A percentile compares a stretch with the other conserved stretches of the same genome.
These are phyloP conservation scores for Laburnicola sp. DNA, from an alignment of 2,329 filamentous ascomycete genomes.

Conservation along the genomic window DNA sequence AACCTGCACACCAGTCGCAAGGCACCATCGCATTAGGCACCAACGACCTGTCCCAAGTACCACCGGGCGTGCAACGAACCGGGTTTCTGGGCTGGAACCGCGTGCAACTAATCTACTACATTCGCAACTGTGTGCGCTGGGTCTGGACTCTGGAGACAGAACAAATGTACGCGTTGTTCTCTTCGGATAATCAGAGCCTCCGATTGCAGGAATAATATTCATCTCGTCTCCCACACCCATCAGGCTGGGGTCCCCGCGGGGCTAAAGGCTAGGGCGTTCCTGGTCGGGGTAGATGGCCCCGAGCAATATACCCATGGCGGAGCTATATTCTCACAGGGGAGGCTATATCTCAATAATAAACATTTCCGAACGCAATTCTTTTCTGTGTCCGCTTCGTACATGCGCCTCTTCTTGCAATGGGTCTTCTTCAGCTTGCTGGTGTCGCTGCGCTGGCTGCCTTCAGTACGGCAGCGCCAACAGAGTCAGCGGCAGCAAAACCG, in stretches of 20 bases:
- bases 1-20: no score
- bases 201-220: constrained; percentile 13
- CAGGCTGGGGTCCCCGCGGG: constrained; percentile 13
- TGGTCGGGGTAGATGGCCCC: constrained; percentile 10
- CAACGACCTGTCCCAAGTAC: no score
- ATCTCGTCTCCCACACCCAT: not conserved
- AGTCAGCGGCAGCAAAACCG: constrained; percentile 25
- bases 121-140: no score
- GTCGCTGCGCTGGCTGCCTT: constrained; percentile 20
- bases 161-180: no score
- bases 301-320: constrained; percentile 2
- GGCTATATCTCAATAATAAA: constrained; percentile 7
- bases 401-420: constrained; percentile 13
- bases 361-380: not conserved
- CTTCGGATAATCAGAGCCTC: not conserved
- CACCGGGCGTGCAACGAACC: no score
- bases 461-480: constrained; percentile 21
- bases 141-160: no score
- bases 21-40: no score
- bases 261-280: not conserved
- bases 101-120: no score
- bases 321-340: not conserved
- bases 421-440: constrained; percentile 19
- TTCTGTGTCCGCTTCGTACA: not conserved
- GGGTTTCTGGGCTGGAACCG: no score